Conservation (phyloP, 2,329 filamentous ascomycete species). For the Fusarium sp. region DNA sequence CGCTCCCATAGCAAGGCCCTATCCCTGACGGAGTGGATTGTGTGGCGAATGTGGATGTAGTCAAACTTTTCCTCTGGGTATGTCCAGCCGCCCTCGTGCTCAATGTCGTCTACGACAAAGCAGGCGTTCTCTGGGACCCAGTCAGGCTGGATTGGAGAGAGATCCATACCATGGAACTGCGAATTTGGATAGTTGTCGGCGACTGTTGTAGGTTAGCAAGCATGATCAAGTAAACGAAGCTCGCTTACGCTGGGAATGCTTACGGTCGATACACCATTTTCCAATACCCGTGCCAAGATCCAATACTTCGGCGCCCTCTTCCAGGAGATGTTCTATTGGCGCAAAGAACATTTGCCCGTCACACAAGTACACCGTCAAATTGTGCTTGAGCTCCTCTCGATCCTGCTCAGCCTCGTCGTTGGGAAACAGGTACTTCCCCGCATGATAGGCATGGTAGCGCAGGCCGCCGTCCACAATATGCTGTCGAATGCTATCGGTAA, state of each 20-base stretch:
- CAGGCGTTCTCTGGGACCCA: constrained; percentile 63
- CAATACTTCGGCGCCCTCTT: constrained; percentile 55
- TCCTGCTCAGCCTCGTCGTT: constrained; percentile 57
- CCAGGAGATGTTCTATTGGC: constrained; percentile 53
- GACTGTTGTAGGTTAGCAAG: constrained; percentile 48
- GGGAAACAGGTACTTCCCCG: constrained; percentile 55
- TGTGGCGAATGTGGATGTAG: constrained; percentile 61
- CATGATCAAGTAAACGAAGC: not conserved
- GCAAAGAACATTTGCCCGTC: constrained; percentile 56
- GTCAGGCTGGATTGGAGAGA: constrained; percentile 64
- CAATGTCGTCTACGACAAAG: constrained; percentile 64
- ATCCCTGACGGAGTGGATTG: constrained; percentile 57
- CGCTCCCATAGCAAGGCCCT: constrained; percentile 53
- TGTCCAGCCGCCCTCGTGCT: constrained; percentile 61
- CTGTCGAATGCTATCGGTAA: constrained; percentile 56
- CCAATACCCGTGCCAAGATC: constrained; percentile 65
- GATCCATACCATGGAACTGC: constrained; percentile 59
- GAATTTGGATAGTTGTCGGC: constrained; percentile 58
- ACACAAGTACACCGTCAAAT: constrained; percentile 52
- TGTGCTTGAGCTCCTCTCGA: constrained; percentile 55
- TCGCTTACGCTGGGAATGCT: constrained; percentile 38
- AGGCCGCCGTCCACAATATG: constrained; percentile 55
- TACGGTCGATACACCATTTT: constrained; percentile 62
- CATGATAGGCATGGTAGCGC: constrained; percentile 55
- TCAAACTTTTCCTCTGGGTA: constrained; percentile 58